phyloP scores from a whole-genome alignment of 352 stramenopile genomes.

The Elongisporangium undulatum region DNA sequence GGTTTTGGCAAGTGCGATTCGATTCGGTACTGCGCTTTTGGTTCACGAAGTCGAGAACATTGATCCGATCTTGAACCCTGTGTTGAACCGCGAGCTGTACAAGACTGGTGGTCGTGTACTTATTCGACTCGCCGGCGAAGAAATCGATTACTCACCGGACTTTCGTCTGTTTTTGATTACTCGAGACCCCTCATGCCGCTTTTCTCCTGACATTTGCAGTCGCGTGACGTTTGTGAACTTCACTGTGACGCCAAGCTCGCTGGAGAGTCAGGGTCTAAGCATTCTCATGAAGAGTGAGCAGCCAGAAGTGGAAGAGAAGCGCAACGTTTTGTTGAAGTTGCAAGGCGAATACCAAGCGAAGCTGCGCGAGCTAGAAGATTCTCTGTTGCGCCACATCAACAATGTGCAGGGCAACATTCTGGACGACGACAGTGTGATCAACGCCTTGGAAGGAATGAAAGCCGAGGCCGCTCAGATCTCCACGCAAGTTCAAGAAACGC shows the following conservation, averaged over 20 bases:
- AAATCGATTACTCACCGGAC: constrained; percentile 99
- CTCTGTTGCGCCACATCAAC: constrained; percentile 98
- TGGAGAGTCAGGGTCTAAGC: constrained; percentile 96
- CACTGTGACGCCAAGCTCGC: constrained; percentile 97
- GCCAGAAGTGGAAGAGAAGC: constrained; percentile 96
- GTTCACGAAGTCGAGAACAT: constrained; percentile 99
- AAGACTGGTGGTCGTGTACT: constrained; percentile 97
- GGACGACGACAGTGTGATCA: constrained; percentile 98
- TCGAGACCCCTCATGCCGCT: constrained; percentile 95
- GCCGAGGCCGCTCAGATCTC: constrained; percentile 96
- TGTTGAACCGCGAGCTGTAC: constrained; percentile 99
- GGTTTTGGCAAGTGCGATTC: constrained; percentile 98
- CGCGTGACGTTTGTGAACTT: constrained; percentile 99
- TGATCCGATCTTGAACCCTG: constrained; percentile 99
- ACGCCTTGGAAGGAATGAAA: constrained; percentile 98
- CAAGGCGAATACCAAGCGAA: constrained; percentile 98
- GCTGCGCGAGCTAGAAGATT: constrained; percentile 97
- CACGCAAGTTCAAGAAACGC: constrained; percentile 83
- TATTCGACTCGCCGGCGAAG: constrained; percentile 97
- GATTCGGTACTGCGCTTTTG: constrained; percentile 98
- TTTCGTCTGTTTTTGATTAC: constrained; percentile 99
- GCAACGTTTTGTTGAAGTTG: constrained; percentile 95
- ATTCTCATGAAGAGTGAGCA: constrained; percentile 96
- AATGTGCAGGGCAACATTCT: constrained; percentile 99
- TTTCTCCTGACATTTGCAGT: constrained; percentile 98